phyloP scores from a whole-genome alignment of 176 grass and related monocot species.

The Avena sativa region DNA sequence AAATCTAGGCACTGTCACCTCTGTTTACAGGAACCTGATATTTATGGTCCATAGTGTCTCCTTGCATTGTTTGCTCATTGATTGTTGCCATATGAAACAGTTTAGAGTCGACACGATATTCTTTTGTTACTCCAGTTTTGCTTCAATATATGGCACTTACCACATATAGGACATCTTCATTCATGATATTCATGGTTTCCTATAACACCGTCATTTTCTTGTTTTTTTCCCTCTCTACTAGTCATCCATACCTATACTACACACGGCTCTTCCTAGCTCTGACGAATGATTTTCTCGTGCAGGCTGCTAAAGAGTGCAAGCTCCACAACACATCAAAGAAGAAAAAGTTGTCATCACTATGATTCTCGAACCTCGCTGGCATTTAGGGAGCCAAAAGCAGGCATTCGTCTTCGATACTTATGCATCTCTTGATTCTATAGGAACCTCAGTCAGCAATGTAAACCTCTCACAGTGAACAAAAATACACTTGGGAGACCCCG shows the following conservation, averaged over 20 bases:
- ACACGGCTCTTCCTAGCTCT: neutral
- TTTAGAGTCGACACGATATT: neutral
- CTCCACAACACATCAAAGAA: conserved; percentile 38
- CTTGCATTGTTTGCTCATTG: neutral
- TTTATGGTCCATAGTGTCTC: neutral
- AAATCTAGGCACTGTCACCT: neutral
- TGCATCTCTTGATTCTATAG: neutral
- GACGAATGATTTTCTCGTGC: conserved; percentile 26
- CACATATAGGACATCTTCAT: neutral
- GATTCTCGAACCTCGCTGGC: neutral
- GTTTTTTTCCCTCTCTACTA: neutral
- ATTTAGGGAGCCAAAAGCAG: conserved; percentile 21
- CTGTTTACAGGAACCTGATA: neutral
- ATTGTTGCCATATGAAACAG: neutral
- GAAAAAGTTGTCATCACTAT: conserved; percentile 33
- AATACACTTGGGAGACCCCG: neutral
- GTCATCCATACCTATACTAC: neutral
- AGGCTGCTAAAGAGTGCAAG: conserved; percentile 43
- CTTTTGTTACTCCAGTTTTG: neutral
- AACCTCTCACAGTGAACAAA: conserved; percentile 21
- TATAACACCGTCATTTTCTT: neutral
- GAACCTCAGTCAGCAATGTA: conserved; percentile 15
- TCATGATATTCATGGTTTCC: neutral
- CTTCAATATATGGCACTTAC: neutral
- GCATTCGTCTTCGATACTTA: neutral